Conservation (phyloP, 164 flowering plant genomes). For the Saururus chinensis region DNA sequence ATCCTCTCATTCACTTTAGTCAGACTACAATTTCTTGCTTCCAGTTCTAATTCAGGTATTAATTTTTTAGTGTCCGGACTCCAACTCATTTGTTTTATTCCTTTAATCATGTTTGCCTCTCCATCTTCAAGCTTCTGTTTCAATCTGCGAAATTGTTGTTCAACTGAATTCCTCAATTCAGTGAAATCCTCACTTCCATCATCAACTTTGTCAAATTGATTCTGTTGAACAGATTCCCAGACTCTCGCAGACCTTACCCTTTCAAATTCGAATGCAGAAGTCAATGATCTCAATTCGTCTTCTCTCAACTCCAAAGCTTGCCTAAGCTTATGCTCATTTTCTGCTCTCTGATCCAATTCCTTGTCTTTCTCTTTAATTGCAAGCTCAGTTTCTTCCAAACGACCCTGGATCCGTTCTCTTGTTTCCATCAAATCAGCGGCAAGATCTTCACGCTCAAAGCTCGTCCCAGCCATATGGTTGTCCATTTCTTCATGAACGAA, state of each 20-base stretch:
- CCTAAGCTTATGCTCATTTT: conserved; percentile 42
- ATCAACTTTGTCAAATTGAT: conserved; percentile 16
- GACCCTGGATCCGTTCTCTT: conserved; percentile 46
- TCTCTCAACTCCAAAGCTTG: conserved; percentile 49
- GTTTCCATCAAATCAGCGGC: conserved; percentile 41
- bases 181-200: conserved; percentile 28
- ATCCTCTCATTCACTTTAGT: neutral
- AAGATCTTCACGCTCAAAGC: conserved; percentile 29
- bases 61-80: neutral
- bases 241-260: conserved; percentile 20
- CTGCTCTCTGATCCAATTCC: conserved; percentile 36
- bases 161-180: conserved; percentile 44
- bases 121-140: conserved; percentile 42
- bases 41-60: conserved; percentile 8
- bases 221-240: conserved; percentile 11
- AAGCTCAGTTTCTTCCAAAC: conserved; percentile 41
- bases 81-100: conserved; percentile 12
- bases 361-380: conserved; percentile 47
- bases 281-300: conserved; percentile 30
- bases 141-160: conserved; percentile 45
- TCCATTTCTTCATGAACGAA: conserved; percentile 54
- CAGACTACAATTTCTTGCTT: conserved; percentile 6
- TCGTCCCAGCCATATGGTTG: conserved; percentile 21
- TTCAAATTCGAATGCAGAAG: conserved; percentile 21
- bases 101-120: conserved; percentile 13